Conservation (phyloP, 176 grass and related monocot genomes). For the Panicum miliaceum region DNA sequence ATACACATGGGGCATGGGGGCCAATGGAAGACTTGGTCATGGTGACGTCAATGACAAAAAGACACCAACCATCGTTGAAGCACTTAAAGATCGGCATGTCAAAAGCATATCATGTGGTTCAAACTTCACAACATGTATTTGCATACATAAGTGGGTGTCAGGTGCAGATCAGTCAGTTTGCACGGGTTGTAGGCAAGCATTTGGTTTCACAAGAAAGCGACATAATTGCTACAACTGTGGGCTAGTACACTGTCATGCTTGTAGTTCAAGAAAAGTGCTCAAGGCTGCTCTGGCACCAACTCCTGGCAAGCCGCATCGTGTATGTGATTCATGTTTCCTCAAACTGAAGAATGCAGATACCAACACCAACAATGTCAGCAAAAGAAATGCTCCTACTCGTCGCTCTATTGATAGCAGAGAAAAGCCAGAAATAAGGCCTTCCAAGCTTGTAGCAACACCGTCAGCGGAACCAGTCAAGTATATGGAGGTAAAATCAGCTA, state of each 20-base stretch:
- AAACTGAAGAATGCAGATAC: conserved; percentile 83
- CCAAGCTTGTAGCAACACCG: conserved; percentile 49
- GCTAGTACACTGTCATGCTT: conserved; percentile 92
- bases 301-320: conserved; percentile 92
- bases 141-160: conserved; percentile 99
- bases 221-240: conserved; percentile 85
- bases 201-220: conserved; percentile 94
- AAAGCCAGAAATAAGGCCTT: conserved; percentile 59
- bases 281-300: conserved; percentile 87
- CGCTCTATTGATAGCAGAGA: conserved; percentile 73
- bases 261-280: conserved; percentile 89
- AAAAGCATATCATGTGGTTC: conserved; percentile 97
- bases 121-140: conserved; percentile 96
- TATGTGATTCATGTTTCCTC: conserved; percentile 91
- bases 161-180: conserved; percentile 86
- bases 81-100: conserved; percentile 84
- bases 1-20: conserved; percentile 95
- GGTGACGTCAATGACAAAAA: conserved; percentile 76
- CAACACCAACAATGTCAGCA: conserved; percentile 39
- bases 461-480: conserved; percentile 51
- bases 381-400: conserved; percentile 69
- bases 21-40: conserved; percentile 90
- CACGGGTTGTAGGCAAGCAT: conserved; percentile 91
- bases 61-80: conserved; percentile 78
- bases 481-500: conserved; percentile 53